phyloP scores from a whole-genome alignment of 2,329 filamentous ascomycete genomes.

The Stachybotrys chartarum region DNA sequence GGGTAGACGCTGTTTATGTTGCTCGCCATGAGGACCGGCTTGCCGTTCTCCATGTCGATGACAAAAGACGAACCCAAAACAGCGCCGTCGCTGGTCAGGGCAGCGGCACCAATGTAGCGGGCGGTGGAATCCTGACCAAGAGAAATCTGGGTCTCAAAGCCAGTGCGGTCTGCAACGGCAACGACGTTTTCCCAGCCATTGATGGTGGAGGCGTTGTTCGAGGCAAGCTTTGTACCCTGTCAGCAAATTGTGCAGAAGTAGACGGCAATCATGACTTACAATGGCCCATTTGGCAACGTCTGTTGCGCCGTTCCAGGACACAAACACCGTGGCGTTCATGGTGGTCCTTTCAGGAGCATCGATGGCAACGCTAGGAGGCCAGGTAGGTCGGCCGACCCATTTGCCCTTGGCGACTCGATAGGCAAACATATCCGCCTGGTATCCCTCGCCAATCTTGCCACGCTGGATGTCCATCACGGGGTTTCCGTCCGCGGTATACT shows the following conservation, averaged over 20 bases:
- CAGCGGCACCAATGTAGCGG: constrained; percentile 18
- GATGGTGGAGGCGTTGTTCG: constrained; percentile 11
- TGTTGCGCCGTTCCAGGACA: constrained; percentile 24
- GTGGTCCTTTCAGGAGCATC: constrained; percentile 14
- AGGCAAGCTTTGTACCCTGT: constrained; percentile 12
- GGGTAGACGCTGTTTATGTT: constrained; percentile 11
- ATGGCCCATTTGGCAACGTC: constrained; percentile 19
- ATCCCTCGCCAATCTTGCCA: constrained; percentile 12
- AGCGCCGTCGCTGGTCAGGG: constrained; percentile 12
- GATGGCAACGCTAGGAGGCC: constrained; percentile 19
- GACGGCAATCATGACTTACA: constrained; percentile 11
- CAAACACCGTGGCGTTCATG: constrained; percentile 14
- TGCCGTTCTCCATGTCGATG: constrained; percentile 16
- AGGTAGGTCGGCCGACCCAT: constrained; percentile 19
- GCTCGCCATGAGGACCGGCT: constrained; percentile 14
- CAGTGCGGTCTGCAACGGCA: constrained; percentile 13
- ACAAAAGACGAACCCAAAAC: constrained; percentile 18
- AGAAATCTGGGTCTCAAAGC: constrained; percentile 17
- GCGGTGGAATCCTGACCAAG: constrained; percentile 7
- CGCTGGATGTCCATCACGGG: constrained; percentile 17
- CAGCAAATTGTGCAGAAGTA: constrained; percentile 6
- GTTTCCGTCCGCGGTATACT: constrained; percentile 15
- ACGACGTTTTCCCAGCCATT: constrained; percentile 14
- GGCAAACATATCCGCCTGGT: constrained; percentile 16
- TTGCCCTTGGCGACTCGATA: constrained; percentile 19